These are phyloP conservation scores for Phytophthora macrochlamydospora DNA, from an alignment of 352 stramenopile genomes.

Conservation along the genomic window DNA sequence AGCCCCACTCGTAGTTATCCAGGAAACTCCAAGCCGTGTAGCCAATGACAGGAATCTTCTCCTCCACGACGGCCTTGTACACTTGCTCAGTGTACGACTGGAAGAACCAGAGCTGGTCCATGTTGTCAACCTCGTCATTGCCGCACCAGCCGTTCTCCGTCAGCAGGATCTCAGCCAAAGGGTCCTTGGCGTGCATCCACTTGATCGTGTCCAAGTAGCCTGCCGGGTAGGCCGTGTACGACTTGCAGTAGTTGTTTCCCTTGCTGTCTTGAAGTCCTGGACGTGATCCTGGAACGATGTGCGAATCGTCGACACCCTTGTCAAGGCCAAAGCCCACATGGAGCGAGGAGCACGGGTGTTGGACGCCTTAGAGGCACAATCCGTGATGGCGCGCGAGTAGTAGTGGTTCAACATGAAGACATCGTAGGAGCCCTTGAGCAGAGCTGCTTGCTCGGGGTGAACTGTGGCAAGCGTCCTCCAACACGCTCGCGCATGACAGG, in stretches of 20 bases:
- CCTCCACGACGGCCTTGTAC: conserved; percentile 22
- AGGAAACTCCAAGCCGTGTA: conserved; percentile 95
- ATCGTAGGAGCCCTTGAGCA: conserved; percentile 81
- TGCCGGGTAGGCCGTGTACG: conserved; percentile 30
- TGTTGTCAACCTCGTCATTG: conserved; percentile 26
- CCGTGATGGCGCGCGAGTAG: conserved; percentile 42
- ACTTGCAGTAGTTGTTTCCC: conserved; percentile 39
- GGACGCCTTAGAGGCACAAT: conserved; percentile 36
- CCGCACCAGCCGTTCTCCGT: conserved; percentile 40
- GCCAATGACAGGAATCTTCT: conserved; percentile 55
- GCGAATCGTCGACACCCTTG: conserved; percentile 43
- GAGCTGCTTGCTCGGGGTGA: conserved; percentile 76
- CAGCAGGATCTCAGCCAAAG: conserved; percentile 24
- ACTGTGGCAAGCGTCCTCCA: conserved; percentile 78
- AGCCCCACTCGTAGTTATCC: conserved; percentile 96
- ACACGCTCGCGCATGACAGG: conserved; percentile 83
- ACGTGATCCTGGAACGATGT: conserved; percentile 58
- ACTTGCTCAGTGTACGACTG: conserved; percentile 49
- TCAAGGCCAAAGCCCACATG: conserved; percentile 40
- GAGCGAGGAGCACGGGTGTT: conserved; percentile 31
- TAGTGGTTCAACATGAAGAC: conserved; percentile 96
- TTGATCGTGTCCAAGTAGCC: conserved; percentile 46
- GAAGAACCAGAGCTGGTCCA: conserved; percentile 54
- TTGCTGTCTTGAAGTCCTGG: conserved; percentile 35
- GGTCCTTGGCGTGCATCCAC: conserved; percentile 43